These are phyloP conservation scores for Buddleja alternifolia DNA, from an alignment of 257 asterid genomes.

Conservation along the genomic window DNA sequence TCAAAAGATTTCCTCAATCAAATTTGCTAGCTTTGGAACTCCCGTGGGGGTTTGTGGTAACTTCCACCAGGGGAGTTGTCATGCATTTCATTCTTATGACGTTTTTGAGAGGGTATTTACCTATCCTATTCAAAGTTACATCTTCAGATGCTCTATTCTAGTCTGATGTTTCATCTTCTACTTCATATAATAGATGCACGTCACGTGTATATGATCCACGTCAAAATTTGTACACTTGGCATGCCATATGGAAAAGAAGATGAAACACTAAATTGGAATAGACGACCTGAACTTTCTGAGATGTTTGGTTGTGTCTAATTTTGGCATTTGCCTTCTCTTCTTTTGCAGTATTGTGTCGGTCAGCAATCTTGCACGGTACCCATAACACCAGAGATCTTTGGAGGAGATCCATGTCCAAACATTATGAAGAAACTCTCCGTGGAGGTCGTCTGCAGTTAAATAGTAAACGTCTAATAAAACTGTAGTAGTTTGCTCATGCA, in stretches of 20 bases:
- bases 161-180: too few relatives aligned
- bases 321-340: background rate
- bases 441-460: constrained; percentile 82
- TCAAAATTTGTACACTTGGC: too few relatives aligned
- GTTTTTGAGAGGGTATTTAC: constrained; percentile 71
- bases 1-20: constrained; percentile 73
- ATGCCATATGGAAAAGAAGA: too few relatives aligned
- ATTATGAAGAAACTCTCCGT: constrained; percentile 95
- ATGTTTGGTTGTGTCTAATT: constrained; percentile 24
- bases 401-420: constrained; percentile 93
- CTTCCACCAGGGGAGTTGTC: constrained; percentile 77
- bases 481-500: background rate
- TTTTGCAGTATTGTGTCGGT: constrained; percentile 81
- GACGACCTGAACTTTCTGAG: too few relatives aligned
- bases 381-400: constrained; percentile 83
- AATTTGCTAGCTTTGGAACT: constrained; percentile 94
- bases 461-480: background rate
- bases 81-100: constrained; percentile 79
- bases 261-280: too few relatives aligned
- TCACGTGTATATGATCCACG: too few relatives aligned
- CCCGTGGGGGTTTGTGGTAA: constrained; percentile 84
- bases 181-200: too few relatives aligned
- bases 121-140: constrained; percentile 2
- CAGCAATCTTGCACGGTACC: constrained; percentile 80
- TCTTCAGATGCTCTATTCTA: background rate